Evolutionary conservation across 2,329 filamentous ascomycete genomes (phyloP), one percentile per base, ranked within the genome.

Genomic region (Aspergillus sp.): DNA sequence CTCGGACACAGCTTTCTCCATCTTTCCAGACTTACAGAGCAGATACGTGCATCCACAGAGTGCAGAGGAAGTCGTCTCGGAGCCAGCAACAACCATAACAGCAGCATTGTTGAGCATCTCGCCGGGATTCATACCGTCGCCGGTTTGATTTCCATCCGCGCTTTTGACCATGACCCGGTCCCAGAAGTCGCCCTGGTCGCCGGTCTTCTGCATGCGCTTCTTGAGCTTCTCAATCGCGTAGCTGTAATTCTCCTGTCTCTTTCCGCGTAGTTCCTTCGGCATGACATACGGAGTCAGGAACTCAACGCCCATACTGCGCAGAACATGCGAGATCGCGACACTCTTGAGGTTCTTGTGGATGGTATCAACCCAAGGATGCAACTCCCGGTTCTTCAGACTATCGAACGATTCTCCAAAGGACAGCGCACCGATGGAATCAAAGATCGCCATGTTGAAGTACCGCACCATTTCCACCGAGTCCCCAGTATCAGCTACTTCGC

Each of bases 301-400:
- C 19, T 50, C 47, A 0, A 50, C 19, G 11, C 47, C 47, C 47
- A 50, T 50, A 21, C 47, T 50, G 31, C 47, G 47, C 31, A 50
- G 15, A 8, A 50, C 47, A 50, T 50, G 47, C 31, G 47, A 50
- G 17, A 50, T 50, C 8, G 47, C 47, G 8, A 50, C 47, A 17
- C 47, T 50, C 47, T 50, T 50, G 19, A 50, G 47, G 17, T 50
- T 50, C 31, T 39, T 37, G 31, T 50, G 47, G 31, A 50, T 50
- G 4, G 47, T 12, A 4, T 50, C 47, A 2, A 50, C 47, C 47
- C 47, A 50, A 0, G 47, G 47, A 12, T 50, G 47, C 14, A 50
- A 1, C 35, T 50, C 31, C 6, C 47, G 47, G 15, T 50, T 39
- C 14, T 39, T 37, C n/a, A 50, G 21, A 11, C 31, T 37, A 17